Conservation (phyloP, 225 moss, liverwort and hornwort genomes). For the Bryoerythrophyllum caledonicum region DNA sequence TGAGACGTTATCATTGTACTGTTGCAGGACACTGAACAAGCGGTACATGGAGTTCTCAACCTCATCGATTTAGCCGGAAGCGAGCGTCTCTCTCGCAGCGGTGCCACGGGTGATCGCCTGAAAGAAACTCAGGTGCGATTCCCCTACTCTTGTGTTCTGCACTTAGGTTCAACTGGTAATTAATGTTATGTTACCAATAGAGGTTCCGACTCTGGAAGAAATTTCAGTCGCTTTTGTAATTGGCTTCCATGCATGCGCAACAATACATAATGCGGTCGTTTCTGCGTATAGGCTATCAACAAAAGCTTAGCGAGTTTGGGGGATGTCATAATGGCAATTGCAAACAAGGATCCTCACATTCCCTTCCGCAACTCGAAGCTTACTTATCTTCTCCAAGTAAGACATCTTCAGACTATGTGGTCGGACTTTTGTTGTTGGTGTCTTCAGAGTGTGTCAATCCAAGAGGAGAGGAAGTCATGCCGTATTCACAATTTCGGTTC, state of each 20-base stretch:
- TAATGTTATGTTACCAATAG: background rate
- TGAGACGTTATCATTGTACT: background rate
- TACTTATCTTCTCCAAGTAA: conserved; percentile 96
- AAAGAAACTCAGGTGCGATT: conserved; percentile 91
- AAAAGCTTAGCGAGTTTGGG: conserved; percentile 97
- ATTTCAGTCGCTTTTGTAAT: background rate
- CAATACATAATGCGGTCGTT: background rate
- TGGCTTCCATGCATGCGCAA: background rate
- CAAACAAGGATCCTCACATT: conserved; percentile 90
- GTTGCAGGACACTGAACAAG: conserved; percentile 83
- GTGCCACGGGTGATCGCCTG: conserved; percentile 88
- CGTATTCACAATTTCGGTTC: background rate
- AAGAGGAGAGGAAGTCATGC: too few relatives aligned
- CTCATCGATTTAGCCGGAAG: conserved; percentile 98
- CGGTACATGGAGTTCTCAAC: conserved; percentile 91
- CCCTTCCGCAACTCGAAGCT: conserved; percentile 97
- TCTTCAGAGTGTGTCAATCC: background rate
- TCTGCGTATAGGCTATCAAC: conserved; percentile 74
- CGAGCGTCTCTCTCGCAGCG: conserved; percentile 94
- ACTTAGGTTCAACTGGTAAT: too few relatives aligned
- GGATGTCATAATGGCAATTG: conserved; percentile 93
- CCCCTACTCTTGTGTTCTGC: too few relatives aligned
- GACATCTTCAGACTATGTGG: background rate
- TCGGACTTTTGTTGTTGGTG: background rate
- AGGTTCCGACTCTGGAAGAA: background rate